Conservation (phyloP, 148 eudicot genomes). For the Silene latifolia region DNA sequence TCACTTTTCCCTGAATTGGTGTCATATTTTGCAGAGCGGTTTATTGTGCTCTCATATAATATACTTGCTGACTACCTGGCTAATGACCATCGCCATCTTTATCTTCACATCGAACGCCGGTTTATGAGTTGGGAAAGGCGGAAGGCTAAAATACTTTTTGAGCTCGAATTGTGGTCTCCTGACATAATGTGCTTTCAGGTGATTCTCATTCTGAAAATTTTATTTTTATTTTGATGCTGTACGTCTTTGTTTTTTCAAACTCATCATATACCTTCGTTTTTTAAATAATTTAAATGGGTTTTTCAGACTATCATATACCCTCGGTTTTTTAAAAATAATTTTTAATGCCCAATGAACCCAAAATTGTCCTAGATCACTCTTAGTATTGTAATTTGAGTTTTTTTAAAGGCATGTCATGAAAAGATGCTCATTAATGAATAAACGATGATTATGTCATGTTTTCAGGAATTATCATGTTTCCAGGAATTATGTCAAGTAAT, state of each 20-base stretch:
- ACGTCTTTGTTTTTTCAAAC: not conserved
- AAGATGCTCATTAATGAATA: not conserved
- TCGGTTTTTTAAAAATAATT: no score
- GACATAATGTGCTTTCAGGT: constrained; percentile 97
- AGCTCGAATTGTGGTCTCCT: constrained; percentile 90
- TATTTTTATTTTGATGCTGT: not conserved
- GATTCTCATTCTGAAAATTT: not conserved
- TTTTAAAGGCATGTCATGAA: not conserved
- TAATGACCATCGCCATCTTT: constrained; percentile 60
- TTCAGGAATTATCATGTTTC: not conserved
- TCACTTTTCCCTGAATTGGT: not conserved
- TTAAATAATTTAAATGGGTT: no score
- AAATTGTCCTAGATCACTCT: not conserved
- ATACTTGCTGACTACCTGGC: constrained; percentile 96
- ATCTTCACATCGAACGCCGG: constrained; percentile 68
- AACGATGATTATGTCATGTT: not conserved
- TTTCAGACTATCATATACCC: not conserved
- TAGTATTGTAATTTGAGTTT: not conserved
- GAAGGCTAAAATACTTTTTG: constrained; percentile 61
- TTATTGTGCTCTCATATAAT: constrained; percentile 80
- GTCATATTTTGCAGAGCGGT: constrained; percentile 56
- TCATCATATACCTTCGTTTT: not conserved
- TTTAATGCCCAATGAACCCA: not conserved
- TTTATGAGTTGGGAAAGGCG: constrained; percentile 88
- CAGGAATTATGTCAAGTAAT: not conserved